phyloP scores from a whole-genome alignment of 148 eudicot genomes.

The Rhododendron williamsianum region DNA sequence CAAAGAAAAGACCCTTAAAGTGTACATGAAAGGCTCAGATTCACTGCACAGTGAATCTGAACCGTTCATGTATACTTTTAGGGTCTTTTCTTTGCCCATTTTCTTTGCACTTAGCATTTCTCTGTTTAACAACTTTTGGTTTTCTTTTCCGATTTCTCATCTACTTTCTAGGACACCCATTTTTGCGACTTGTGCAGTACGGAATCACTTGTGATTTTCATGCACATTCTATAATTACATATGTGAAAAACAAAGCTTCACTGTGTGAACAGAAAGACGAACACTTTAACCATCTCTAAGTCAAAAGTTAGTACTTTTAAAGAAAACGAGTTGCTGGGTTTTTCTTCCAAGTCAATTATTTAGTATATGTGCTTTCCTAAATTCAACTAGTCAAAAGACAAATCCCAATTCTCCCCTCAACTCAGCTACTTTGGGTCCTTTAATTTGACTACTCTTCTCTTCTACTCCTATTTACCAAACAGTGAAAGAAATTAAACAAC shows the following conservation, averaged over 20 bases:
- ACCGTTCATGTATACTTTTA: too few species aligned
- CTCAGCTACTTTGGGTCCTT: neutral
- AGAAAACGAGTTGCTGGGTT: neutral
- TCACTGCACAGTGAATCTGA: too few species aligned
- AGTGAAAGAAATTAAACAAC: neutral
- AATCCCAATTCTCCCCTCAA: conserved; percentile 7
- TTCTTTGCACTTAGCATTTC: too few species aligned
- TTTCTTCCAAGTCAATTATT: neutral
- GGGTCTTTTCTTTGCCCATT: too few species aligned
- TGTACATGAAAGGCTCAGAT: too few species aligned
- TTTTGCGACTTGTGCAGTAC: neutral
- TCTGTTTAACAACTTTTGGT: neutral
- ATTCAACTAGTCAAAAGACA: neutral
- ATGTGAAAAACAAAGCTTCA: neutral
- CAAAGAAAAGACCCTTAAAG: too few species aligned
- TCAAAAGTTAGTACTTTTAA: conserved; percentile 6
- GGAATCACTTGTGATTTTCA: neutral
- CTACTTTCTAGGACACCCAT: neutral
- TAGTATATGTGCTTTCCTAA: neutral
- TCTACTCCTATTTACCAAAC: conserved; percentile 5
- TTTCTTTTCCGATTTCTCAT: neutral
- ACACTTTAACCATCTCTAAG: neutral
- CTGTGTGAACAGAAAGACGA: neutral
- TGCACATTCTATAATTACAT: neutral
- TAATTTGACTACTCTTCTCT: neutral